phyloP scores from a whole-genome alignment of 2,329 filamentous ascomycete species.

The Madurella fahalii region DNA sequence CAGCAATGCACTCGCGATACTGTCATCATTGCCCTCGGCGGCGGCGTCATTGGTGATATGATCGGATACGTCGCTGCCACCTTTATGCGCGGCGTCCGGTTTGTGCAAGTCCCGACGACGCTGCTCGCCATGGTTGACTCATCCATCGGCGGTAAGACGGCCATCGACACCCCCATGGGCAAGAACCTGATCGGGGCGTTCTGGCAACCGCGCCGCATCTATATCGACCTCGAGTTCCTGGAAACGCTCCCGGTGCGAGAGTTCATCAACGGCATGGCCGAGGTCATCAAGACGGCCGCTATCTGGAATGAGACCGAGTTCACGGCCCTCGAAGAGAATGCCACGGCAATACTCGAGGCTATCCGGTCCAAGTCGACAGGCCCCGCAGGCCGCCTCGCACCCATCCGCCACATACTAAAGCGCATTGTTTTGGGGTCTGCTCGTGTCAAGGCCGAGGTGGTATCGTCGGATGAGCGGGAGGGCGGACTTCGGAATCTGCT shows the following conservation, averaged over 20 bases:
- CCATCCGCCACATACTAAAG: slow-evolving; percentile 68
- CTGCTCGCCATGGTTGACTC: slow-evolving; percentile 97
- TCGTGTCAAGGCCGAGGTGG: slow-evolving; percentile 89
- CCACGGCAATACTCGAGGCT: slow-evolving; percentile 68
- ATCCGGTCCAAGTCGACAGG: slow-evolving; percentile 59
- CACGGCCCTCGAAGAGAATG: slow-evolving; percentile 75
- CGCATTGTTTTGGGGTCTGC: slow-evolving; percentile 84
- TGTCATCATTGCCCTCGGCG: slow-evolving; percentile 88
- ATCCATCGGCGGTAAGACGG: slow-evolving; percentile 96
- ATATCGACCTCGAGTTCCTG: slow-evolving; percentile 88
- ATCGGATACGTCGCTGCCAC: slow-evolving; percentile 96
- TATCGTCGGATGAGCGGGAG: slow-evolving; percentile 91
- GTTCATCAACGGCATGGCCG: slow-evolving; percentile 98
- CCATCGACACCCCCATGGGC: slow-evolving; percentile 91
- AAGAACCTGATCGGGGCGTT: slow-evolving; percentile 96
- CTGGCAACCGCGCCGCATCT: slow-evolving; percentile 92
- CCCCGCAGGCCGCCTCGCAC: slow-evolving; percentile 49
- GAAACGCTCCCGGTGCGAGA: slow-evolving; percentile 86
- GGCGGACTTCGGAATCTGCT: slow-evolving; percentile 89
- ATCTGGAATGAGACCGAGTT: slow-evolving; percentile 94
- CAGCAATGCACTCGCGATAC: slow-evolving; percentile 93
- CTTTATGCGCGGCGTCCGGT: slow-evolving; percentile 95
- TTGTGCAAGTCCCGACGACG: slow-evolving; percentile 94
- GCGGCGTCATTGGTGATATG: slow-evolving; percentile 96
- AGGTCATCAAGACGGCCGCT: slow-evolving; percentile 95